Evolutionary conservation across 2,329 filamentous ascomycete species (phyloP).

Genomic region (Sordariomycetes sp.): DNA sequence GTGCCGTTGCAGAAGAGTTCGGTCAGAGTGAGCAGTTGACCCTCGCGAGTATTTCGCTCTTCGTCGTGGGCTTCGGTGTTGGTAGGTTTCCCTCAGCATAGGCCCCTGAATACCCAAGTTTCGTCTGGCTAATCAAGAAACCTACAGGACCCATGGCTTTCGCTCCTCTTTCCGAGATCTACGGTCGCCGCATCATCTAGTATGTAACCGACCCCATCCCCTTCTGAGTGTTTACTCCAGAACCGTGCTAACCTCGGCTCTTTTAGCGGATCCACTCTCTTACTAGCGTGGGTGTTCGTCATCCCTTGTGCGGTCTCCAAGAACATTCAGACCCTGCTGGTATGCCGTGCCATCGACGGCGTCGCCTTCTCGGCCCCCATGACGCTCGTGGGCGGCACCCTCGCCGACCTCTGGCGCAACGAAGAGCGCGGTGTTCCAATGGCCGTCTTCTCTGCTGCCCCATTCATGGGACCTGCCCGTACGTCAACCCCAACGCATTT

Average conservation of each 20-base stretch:
- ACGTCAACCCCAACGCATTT: constrained; percentile 10
- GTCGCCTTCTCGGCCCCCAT: constrained; percentile 79
- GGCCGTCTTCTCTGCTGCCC: constrained; percentile 73
- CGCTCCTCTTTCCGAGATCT: constrained; percentile 64
- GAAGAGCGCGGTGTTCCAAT: constrained; percentile 79
- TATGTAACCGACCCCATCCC: not conserved
- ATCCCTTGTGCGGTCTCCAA: constrained; percentile 67
- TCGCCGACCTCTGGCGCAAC: constrained; percentile 73
- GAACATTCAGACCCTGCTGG: constrained; percentile 64
- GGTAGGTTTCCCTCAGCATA: constrained; percentile 24
- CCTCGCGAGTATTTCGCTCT: constrained; percentile 59
- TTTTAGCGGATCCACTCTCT: constrained; percentile 41
- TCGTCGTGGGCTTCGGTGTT: constrained; percentile 71
- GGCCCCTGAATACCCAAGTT: not conserved
- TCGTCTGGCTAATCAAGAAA: constrained; percentile 4
- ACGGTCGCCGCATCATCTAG: constrained; percentile 61
- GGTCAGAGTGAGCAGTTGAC: constrained; percentile 58
- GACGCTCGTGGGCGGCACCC: constrained; percentile 71
- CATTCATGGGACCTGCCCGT: constrained; percentile 68
- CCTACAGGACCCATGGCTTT: constrained; percentile 57
- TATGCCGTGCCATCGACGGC: constrained; percentile 66
- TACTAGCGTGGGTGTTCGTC: constrained; percentile 63
- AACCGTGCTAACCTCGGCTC: not conserved
- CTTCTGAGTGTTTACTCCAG: not conserved
- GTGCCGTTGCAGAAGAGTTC: constrained; percentile 50